Base-by-base conservation (phyloP, 805 yeast genomes). In the Pichia cabralensis region DNA sequence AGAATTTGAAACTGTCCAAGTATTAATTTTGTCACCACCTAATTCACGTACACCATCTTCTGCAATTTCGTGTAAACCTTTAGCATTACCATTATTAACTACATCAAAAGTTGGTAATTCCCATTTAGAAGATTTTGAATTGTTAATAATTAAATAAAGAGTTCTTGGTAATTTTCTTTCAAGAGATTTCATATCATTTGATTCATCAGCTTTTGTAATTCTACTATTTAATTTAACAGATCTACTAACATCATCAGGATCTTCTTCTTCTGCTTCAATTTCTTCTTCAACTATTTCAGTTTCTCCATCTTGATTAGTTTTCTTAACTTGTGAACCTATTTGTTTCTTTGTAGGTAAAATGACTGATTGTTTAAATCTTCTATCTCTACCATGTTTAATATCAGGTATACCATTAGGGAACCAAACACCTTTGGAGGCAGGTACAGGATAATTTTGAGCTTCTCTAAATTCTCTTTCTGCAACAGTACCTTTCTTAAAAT, bases 1-100 rank as follows among this genome's bases (percentile, higher is more conserved):
- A 5, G 80, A 80, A 37, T 73, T 74, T 17, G 97, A 85, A n/a
- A 92, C 95, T 15, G 81, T 74, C 83, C 94, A 89, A 28, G 85
- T 80, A 59, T 85, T 81, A 53, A 92, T 71, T 36, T 67, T 56
- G 9, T 66, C 71, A 22, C 95, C 95, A 14, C 95, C 95, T 15
- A 81, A 48, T 16, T 57, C 47, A 53, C 74, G 69, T 36, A 92
- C 60, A 0, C 94, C 94, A 31, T 68, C 60, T 55, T 82, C 84
- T 3, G 95, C 95, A 24, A 76, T 69, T 36, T 59, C 60, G 53
- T 83, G 86, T 44, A 92, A 68, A 12, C 83, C 71, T 30, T 64
- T 59, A 4, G 62, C 58, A 19, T 61, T 63, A n/a, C 53, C 53
- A 5, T 47, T 38, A 3, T 67, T 58, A 3, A 56, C 57, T 8